Base-by-base conservation (phyloP, 345 rosid genomes). In the Dovyalis caffra region DNA sequence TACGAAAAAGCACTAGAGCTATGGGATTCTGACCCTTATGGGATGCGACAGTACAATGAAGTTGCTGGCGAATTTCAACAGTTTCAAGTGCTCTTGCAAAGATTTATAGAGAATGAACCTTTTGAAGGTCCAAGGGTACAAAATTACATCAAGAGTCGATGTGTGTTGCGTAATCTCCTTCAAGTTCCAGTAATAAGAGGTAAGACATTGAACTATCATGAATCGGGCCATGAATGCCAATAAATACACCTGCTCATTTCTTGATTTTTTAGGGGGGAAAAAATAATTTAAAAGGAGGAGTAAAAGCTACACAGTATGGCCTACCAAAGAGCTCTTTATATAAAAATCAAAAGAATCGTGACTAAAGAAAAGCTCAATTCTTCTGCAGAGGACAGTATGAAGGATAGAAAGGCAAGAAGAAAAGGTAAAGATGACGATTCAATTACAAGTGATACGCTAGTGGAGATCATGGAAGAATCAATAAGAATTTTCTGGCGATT, bases 181-280 rank as follows among this genome's bases (percentile, higher is more conserved):
- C 99, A 93, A 72, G 92, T 95, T 73, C 98, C 99, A 3, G 89
- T 89, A 35, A 90, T 95, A 26, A 86, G 92, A 90, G 99, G 99
- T 90, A 62, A 68, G 61, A 49, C 40, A 14, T 21, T 10, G 18
- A 43, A 79, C 5, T 25, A 7, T 26, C 31, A 15, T 28, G 34
- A 38, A 11, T 37, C 5, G 53, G 76, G 43, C 63, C 74, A 11
- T 38, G 11, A 25, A 16, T 18, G 34, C 35, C 71, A 40, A 31
- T 5, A 73, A 77, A 45, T 56, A 23, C 68, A 71, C 38, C 32
- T 47, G 40, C 20, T 37, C 53, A 31, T 69, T 73, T 73, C 72
- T 66, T 75, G 68, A 57, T 79, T 60, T 68, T 20, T 69, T 43
- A 76, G 72, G 75, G n/a, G n/a, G n/a, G n/a, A 29, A 9, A 58